Evolutionary conservation across 2,329 filamentous ascomycete genomes (phyloP), one percentile per base, ranked within the genome.

Genomic region (Aspergillus phoenicis): DNA sequence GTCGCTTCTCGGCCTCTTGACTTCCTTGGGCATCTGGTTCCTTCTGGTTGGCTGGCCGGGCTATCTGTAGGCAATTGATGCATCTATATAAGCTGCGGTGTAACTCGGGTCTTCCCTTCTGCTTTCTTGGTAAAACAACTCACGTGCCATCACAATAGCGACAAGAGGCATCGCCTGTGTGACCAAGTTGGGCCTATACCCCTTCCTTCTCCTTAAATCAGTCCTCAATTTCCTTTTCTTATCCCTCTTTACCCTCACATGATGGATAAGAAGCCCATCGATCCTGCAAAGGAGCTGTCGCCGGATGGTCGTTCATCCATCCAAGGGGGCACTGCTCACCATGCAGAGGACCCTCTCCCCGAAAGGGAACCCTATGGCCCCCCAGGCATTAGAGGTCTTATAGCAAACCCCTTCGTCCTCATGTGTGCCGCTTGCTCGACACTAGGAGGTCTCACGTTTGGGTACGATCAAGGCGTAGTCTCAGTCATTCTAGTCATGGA

Each of bases 401-500:
- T 82, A 52, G 70, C 73, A 11, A 83, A 80, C 59, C 75, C 74
- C 15, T 84, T 83, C 68, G 82, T 84, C 47, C 75, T 81, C 26
- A 73, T 82, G 43, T 84, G 82, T 64, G 83, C 83, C 1, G 76
- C 77, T 2, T 83, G 83, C 63, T 80, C 81, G 2, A 82, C 81
- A 1, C 72, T 83, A 8, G 82, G 82, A 57, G 82, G 81, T 36
- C 72, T 84, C 41, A 66, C 83, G 1, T 84, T 83, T 53, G 82
- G 81, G 13, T 83, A 83, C 66, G 81, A 83, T 61, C 75, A 78
- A 56, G 76, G 77, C 38, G 77, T 79, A 15, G 75, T 79, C 8
- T 78, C 77, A 1, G 71, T 84, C 13, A 82, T 81, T 17, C 70
- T 84, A 7, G 80, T 83, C 39, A 84, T 84, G 82, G 77, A 82